phyloP scores from a whole-genome alignment of 192 early-diverging fungal species.

The Coemansia sp. region DNA sequence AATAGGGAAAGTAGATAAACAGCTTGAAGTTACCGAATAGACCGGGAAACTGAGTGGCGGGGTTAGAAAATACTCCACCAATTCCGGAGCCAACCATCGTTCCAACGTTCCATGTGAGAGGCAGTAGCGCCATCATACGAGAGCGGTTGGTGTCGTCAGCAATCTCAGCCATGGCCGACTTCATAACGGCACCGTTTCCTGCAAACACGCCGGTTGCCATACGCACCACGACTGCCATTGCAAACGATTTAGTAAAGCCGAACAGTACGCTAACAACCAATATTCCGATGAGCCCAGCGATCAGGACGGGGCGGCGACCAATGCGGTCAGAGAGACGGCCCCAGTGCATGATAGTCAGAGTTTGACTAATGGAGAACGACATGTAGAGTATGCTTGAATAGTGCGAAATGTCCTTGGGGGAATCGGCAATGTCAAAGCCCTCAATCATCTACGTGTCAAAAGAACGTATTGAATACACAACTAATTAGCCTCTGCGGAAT shows the following conservation, averaged over 20 bases:
- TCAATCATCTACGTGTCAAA: conserved; percentile 20
- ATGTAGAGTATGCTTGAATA: conserved; percentile 63
- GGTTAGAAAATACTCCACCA: conserved; percentile 78
- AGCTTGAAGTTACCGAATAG: conserved; percentile 61
- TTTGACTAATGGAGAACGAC: conserved; percentile 57
- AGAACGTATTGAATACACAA: background rate
- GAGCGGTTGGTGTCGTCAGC: conserved; percentile 78
- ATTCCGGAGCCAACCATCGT: conserved; percentile 66
- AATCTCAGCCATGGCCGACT: conserved; percentile 81
- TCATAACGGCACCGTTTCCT: conserved; percentile 77
- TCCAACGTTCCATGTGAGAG: conserved; percentile 68
- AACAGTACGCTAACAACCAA: conserved; percentile 66
- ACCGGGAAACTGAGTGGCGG: conserved; percentile 66
- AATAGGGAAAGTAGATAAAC: conserved; percentile 73
- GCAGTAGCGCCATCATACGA: conserved; percentile 73
- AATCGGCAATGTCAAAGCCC: conserved; percentile 57
- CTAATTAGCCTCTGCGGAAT: background rate
- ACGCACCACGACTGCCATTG: conserved; percentile 62
- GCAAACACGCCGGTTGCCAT: conserved; percentile 68
- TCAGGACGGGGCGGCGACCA: conserved; percentile 78
- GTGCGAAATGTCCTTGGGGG: conserved; percentile 75
- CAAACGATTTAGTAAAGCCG: conserved; percentile 65
- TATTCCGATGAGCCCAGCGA: conserved; percentile 76
- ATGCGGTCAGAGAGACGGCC: conserved; percentile 74
- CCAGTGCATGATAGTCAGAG: conserved; percentile 62